These are phyloP conservation scores for Zancudomyces culisetae DNA, from an alignment of 371 early-diverging fungal genomes.

Conservation along the genomic window DNA sequence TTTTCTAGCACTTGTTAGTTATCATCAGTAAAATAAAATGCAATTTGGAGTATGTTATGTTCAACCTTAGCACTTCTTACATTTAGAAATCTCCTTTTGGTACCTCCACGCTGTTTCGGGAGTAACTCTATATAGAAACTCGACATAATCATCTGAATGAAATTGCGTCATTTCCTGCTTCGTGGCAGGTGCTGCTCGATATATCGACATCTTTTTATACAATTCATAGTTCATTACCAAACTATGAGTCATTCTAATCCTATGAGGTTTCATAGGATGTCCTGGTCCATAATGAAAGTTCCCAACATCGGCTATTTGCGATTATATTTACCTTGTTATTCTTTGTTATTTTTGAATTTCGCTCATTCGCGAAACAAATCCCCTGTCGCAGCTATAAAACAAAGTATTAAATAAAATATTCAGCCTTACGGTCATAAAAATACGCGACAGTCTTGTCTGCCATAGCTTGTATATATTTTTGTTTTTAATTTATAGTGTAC, in stretches of 20 bases:
- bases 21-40: background rate
- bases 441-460: slow-evolving; percentile 25
- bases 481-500: too few species aligned
- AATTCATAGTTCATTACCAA: slow-evolving; percentile 95
- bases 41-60: background rate
- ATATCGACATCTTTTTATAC: slow-evolving; percentile 87
- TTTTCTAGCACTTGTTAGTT: background rate
- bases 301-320: slow-evolving; percentile 24
- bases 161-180: slow-evolving; percentile 95
- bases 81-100: slow-evolving; percentile 23
- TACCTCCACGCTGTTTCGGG: slow-evolving; percentile 45
- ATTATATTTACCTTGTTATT: background rate
- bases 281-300: slow-evolving; percentile 47
- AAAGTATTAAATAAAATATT: background rate
- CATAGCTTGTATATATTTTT: too few species aligned
- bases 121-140: slow-evolving; percentile 86
- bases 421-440: slow-evolving; percentile 24
- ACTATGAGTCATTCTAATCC: slow-evolving; percentile 96
- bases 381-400: background rate
- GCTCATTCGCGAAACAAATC: background rate
- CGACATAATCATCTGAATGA: slow-evolving; percentile 98
- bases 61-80: slow-evolving; percentile 9
- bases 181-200: slow-evolving; percentile 49
- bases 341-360: background rate
- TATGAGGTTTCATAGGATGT: slow-evolving; percentile 97